Percentiles rank a stretch among this genome's conserved stretches.
These are phyloP conservation scores for Auricularia cornea DNA, from an alignment of 768 basidiomycete genomes.

Conservation along the genomic window DNA sequence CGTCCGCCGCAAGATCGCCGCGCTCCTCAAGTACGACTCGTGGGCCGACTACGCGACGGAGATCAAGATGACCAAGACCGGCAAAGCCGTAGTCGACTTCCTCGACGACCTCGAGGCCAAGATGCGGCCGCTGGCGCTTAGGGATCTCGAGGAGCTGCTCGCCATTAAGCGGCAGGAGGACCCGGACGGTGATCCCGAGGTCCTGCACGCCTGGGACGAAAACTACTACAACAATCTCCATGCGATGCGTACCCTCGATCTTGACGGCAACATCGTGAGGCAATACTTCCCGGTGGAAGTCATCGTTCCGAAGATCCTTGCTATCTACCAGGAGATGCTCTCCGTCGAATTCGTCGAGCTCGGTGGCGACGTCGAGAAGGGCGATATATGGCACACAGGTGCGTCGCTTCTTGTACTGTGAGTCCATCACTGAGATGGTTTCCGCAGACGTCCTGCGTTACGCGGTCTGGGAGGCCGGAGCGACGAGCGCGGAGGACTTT, in stretches of 20 bases:
- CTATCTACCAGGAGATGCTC: constrained; percentile 77
- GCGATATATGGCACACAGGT: constrained; percentile 70
- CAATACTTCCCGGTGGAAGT: constrained; percentile 83
- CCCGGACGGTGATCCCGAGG: constrained; percentile 40
- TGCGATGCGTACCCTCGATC: constrained; percentile 54
- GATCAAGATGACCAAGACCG: constrained; percentile 76
- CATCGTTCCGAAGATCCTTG: constrained; percentile 73
- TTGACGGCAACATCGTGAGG: constrained; percentile 74
- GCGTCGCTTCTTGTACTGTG: too few species aligned
- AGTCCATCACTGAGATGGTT: too few species aligned
- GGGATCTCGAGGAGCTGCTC: constrained; percentile 62
- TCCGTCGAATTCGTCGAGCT: constrained; percentile 50
- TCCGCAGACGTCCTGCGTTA: constrained; percentile 62
- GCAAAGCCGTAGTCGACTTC: constrained; percentile 56
- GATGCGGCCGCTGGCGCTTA: constrained; percentile 59
- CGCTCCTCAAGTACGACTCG: constrained; percentile 60
- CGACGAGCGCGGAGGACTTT: constrained; percentile 62
- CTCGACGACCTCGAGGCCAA: constrained; percentile 66
- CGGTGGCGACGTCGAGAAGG: constrained; percentile 33
- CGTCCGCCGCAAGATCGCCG: constrained; percentile 62
- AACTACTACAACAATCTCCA: constrained; percentile 52
- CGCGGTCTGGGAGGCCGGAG: constrained; percentile 75
- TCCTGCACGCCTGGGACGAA: constrained; percentile 83
- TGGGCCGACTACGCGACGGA: constrained; percentile 85
- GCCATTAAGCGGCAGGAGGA: constrained; percentile 71